These are phyloP conservation scores for Leccinum pellstonianum DNA, from an alignment of 768 basidiomycete species.

Conservation along the genomic window DNA sequence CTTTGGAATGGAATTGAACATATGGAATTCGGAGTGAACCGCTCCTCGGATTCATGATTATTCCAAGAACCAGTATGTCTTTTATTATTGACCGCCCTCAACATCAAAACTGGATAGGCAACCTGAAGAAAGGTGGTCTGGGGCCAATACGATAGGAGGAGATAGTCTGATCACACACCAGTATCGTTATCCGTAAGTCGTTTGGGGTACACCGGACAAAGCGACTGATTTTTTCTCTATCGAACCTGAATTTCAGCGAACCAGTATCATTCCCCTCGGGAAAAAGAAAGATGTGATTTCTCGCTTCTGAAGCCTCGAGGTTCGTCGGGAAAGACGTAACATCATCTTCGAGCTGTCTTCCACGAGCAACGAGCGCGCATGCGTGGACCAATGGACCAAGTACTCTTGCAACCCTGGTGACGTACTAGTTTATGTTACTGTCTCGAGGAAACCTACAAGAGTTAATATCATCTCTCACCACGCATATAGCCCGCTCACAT, in stretches of 20 bases:
- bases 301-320: not conserved
- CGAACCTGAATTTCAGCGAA: not conserved
- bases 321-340: not conserved
- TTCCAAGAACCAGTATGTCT: too few species aligned
- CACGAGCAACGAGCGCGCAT: not conserved
- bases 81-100: not conserved
- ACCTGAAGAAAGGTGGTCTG: not conserved
- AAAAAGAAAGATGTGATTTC: not conserved
- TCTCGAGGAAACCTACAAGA: not conserved
- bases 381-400: not conserved
- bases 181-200: not conserved
- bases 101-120: not conserved
- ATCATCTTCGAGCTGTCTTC: not conserved
- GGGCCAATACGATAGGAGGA: not conserved
- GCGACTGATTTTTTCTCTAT: not conserved
- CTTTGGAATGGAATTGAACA: slow-evolving; percentile 5
- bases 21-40: not conserved
- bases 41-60: too few species aligned
- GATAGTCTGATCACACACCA: not conserved
- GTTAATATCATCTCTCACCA: not conserved
- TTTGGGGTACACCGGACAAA: not conserved
- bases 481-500: not conserved
- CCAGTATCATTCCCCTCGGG: not conserved
- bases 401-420: not conserved
- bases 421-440: not conserved